A percentile compares a stretch with the other conserved stretches of the same genome.
These are phyloP conservation scores for Leccinum subatratum DNA, from an alignment of 1,284 basidiomycete genomes.

Conservation along the genomic window DNA sequence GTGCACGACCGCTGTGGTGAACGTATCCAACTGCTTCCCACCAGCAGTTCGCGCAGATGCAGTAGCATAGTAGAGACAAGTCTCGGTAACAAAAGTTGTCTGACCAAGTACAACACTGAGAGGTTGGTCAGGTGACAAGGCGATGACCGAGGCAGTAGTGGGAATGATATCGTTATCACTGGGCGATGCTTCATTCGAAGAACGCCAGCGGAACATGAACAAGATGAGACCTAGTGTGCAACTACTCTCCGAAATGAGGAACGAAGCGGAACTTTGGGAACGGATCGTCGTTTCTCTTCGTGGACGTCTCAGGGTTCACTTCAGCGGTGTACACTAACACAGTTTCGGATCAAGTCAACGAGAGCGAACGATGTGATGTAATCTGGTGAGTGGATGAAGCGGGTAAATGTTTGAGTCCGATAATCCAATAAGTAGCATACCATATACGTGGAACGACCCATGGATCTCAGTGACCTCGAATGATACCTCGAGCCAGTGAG, in stretches of 20 bases:
- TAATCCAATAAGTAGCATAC: conserved; percentile 31
- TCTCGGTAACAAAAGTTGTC: conserved; percentile 44
- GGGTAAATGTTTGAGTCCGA: not conserved
- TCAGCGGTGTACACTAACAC: conserved; percentile 58
- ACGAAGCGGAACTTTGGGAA: conserved; percentile 48
- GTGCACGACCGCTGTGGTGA: conserved; percentile 57
- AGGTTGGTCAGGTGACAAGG: conserved; percentile 10
- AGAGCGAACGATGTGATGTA: conserved; percentile 39
- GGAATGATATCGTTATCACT: conserved; percentile 1
- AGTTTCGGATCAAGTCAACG: conserved; percentile 49
- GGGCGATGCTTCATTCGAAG: not conserved
- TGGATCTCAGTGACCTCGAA: conserved; percentile 58
- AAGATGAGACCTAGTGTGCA: conserved; percentile 45
- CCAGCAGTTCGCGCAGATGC: conserved; percentile 51
- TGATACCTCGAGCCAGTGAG: conserved; percentile 36
- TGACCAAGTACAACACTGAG: conserved; percentile 43
- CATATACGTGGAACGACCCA: conserved; percentile 59
- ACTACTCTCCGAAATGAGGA: conserved; percentile 55
- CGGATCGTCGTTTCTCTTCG: conserved; percentile 32
- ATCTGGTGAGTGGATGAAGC: conserved; percentile 34
- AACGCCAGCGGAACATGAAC: conserved; percentile 46
- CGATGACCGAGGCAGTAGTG: conserved; percentile 8
- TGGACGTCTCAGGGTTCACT: conserved; percentile 32
- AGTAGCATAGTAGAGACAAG: conserved; percentile 47
- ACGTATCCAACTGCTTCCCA: conserved; percentile 45